Evolutionary conservation across 768 basidiomycete species (phyloP).

Genomic region (Neoboletus subvelutipes): DNA sequence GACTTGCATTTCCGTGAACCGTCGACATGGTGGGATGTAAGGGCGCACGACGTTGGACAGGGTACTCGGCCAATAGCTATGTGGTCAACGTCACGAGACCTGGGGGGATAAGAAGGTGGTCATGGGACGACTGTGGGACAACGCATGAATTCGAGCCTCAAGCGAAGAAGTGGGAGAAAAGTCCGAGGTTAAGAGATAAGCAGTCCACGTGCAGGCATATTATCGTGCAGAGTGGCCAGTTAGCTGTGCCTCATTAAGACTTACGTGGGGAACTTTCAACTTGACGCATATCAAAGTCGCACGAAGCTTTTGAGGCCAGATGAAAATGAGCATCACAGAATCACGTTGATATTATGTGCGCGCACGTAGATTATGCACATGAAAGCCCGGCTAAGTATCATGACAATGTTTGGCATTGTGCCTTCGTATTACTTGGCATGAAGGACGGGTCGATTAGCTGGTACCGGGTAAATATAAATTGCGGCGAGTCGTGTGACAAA

Average conservation of each 20-base stretch:
- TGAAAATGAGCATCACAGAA: constrained; percentile 1
- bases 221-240: no score
- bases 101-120: not conserved
- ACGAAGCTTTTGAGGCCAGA: not conserved
- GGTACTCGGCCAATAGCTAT: not conserved
- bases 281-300: not conserved
- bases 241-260: not conserved
- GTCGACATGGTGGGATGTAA: constrained; percentile 8
- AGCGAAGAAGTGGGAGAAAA: not conserved
- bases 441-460: constrained; percentile 13
- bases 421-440: constrained; percentile 1
- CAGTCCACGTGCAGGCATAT: not conserved
- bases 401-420: constrained; percentile 10
- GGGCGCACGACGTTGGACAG: not conserved
- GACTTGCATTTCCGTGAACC: not conserved
- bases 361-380: constrained; percentile 21
- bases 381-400: constrained; percentile 10
- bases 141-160: not conserved
- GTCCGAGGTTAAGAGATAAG: constrained; percentile 7
- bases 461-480: constrained; percentile 3
- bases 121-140: constrained; percentile 14
- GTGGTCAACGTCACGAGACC: not conserved
- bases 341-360: constrained; percentile 1
- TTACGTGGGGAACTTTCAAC: not conserved
- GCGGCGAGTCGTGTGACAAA: not conserved